These are phyloP conservation scores for Globisporangium apiculatum DNA, from an alignment of 352 stramenopile genomes.

Conservation along the genomic window DNA sequence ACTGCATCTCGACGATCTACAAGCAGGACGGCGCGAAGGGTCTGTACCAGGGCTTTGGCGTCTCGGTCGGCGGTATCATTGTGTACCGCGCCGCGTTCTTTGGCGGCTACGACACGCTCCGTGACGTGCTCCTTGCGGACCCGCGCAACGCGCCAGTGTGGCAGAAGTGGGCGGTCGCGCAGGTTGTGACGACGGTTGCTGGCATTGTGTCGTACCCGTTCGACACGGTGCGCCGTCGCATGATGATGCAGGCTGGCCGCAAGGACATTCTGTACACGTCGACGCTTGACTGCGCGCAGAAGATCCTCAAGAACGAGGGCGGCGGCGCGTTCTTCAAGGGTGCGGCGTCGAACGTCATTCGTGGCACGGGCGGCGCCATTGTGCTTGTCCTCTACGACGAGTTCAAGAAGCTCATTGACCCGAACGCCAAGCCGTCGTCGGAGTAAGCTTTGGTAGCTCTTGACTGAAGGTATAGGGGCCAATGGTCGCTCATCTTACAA, in stretches of 20 bases:
- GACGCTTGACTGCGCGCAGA: slow-evolving; percentile 94
- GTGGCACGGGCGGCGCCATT: slow-evolving; percentile 97
- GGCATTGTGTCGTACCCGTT: slow-evolving; percentile 96
- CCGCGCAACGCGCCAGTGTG: slow-evolving; percentile 82
- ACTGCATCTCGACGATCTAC: slow-evolving; percentile 97
- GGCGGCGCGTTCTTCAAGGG: slow-evolving; percentile 97
- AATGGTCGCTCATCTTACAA: not conserved
- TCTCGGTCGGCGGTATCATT: slow-evolving; percentile 98
- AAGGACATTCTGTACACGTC: slow-evolving; percentile 96
- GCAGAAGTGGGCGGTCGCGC: slow-evolving; percentile 89
- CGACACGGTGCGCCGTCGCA: slow-evolving; percentile 92
- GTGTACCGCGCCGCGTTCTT: slow-evolving; percentile 99
- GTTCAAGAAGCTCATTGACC: slow-evolving; percentile 91
- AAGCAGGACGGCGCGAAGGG: slow-evolving; percentile 85
- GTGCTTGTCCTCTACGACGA: slow-evolving; percentile 99
- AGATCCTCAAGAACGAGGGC: slow-evolving; percentile 97
- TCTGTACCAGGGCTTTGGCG: slow-evolving; percentile 99
- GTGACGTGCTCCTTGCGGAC: slow-evolving; percentile 81
- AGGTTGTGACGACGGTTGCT: slow-evolving; percentile 87
- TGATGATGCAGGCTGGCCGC: slow-evolving; percentile 98
- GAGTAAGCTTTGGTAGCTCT: slow-evolving; percentile 22
- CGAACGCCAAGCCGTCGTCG: slow-evolving; percentile 48
- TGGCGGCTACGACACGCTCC: slow-evolving; percentile 96
- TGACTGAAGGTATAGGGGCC: not conserved
- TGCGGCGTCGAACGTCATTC: slow-evolving; percentile 97